Evolutionary conservation across 1,139 yeast genomes (phyloP), one percentile per base, ranked within the genome.

Genomic region (Yamadazyma kanchanaburiensis): DNA sequence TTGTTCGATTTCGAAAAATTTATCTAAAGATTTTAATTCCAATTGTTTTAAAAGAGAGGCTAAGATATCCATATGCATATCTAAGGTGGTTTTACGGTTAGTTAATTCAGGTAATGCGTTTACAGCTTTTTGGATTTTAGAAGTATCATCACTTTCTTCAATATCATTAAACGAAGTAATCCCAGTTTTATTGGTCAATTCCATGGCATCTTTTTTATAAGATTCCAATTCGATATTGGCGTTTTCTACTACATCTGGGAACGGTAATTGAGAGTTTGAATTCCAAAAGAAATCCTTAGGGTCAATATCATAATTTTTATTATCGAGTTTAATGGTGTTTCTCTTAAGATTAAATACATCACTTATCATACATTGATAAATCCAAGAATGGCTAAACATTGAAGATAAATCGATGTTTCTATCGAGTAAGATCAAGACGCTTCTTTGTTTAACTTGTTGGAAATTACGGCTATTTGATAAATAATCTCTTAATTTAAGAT

Each of bases 301-400:
- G 48, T 89, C 98, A 28, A 91, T 73, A 53, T 91, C 98, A 50
- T 81, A 82, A 37, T 74, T 71, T 43, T 80, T 80, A 31, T 70
- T 67, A 15, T 55, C 52, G 18, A 67, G 45, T 29, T 54, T 58
- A 26, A 87, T 71, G 9, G 84, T 76, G 55, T 89, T 89, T 51
- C 95, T 74, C 43, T 80, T 75, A 46, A 91, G 69, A 33, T 76
- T 74, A 55, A 94, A 86, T 8, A 88, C 94, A 54, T 91, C 99
- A 48, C 89, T 84, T 11, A 91, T 94, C 76, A 91, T 80, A 48
- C 96, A 88, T 61, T 91, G 96, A 54, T 91, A 91, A 31, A 94
- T 88, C 97, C 98, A 89, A 5, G 96, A 87, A 57, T 91, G 99
- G 2, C 94, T 77, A 54, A 94, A 80, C 97, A 91, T 89, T 16